Evolutionary conservation across 2,329 filamentous ascomycete genomes (phyloP).

Genomic region (Apiospora phragmitis): DNA sequence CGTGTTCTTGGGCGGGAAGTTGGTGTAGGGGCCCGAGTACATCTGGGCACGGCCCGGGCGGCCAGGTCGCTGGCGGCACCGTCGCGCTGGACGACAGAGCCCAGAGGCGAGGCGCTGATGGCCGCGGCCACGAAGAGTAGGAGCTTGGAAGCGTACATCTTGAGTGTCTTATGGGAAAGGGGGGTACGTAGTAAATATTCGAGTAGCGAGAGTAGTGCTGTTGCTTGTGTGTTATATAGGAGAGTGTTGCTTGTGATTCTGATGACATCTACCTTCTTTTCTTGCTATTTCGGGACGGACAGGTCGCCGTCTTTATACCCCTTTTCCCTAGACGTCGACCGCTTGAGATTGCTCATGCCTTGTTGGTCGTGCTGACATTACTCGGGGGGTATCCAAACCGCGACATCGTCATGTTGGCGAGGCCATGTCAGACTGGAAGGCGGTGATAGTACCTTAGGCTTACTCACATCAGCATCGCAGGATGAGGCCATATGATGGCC

Average conservation of each 20-base stretch:
- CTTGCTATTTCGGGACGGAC: not conserved
- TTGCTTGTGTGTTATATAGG: not conserved
- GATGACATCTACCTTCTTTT: not conserved
- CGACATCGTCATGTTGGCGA: not conserved
- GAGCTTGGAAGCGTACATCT: not conserved
- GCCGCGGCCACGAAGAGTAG: not conserved
- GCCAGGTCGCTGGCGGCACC: not conserved
- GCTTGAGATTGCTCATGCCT: not conserved
- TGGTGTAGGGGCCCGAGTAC: slow-evolving; percentile 27
- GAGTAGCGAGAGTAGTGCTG: not conserved
- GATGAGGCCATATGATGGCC: not conserved
- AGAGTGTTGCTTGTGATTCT: not conserved
- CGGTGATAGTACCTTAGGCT: not conserved
- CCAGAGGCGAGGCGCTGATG: not conserved
- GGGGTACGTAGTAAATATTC: not conserved
- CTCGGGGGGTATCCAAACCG: too few species aligned
- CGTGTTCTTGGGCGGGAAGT: slow-evolving; percentile 31
- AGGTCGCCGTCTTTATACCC: not conserved
- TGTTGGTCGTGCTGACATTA: not conserved
- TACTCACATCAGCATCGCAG: not conserved
- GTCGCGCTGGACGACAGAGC: not conserved
- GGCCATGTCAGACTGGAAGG: not conserved
- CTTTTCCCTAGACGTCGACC: not conserved
- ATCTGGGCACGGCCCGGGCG: slow-evolving; percentile 6
- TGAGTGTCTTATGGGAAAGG: not conserved